phyloP scores from a whole-genome alignment of 192 early-diverging fungal species.

The Allomyces javanicus region DNA sequence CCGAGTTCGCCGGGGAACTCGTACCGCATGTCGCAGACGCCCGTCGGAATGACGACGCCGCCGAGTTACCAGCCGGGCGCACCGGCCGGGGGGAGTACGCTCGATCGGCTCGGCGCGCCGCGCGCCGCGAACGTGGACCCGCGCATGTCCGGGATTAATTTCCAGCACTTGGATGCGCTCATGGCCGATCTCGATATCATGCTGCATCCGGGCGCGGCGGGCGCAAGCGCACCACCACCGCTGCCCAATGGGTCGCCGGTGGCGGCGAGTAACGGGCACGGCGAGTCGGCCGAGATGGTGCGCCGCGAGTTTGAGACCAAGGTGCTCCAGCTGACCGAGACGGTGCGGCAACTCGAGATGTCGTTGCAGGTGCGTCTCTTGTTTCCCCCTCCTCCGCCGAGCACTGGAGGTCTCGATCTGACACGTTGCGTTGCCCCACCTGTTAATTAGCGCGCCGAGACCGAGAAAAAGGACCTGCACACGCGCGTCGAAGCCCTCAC shows the following conservation, averaged over 20 bases:
- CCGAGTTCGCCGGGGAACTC: background rate
- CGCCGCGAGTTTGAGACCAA: constrained; percentile 13
- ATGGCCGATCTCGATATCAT: constrained; percentile 57
- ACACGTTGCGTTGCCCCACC: too few relatives aligned
- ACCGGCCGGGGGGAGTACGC: background rate
- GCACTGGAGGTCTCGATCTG: too few relatives aligned
- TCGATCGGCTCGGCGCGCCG: background rate
- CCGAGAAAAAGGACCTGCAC: background rate
- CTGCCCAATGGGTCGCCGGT: too few relatives aligned
- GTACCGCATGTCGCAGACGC: background rate
- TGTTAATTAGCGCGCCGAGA: too few relatives aligned
- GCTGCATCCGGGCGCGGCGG: constrained; percentile 10
- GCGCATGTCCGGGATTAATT: constrained; percentile 15
- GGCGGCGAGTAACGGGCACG: too few relatives aligned
- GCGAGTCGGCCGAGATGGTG: constrained; percentile 3
- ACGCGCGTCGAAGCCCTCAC: background rate
- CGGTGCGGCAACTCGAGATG: constrained; percentile 13
- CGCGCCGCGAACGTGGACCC: background rate
- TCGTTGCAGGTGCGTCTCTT: constrained; percentile 1
- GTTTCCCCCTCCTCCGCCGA: too few relatives aligned
- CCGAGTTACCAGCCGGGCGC: background rate
- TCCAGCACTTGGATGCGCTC: constrained; percentile 44
- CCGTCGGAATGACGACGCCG: too few relatives aligned
- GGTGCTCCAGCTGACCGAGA: constrained; percentile 4
- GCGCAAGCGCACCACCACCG: constrained; percentile 3